Conservation (phyloP, 148 eudicot genomes). For the Limonium bicolor region DNA sequence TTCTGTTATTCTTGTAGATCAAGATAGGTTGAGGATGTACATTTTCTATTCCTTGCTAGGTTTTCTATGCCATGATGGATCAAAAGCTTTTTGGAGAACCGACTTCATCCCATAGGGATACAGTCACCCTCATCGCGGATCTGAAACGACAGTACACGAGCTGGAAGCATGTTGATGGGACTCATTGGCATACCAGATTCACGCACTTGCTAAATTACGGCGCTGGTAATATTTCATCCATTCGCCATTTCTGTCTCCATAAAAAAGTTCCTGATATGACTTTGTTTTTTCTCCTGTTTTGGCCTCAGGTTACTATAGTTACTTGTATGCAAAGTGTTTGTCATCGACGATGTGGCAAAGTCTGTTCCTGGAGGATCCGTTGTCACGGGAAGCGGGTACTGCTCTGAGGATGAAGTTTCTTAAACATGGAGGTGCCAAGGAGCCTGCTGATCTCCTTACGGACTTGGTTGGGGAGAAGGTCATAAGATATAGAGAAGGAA, state of each 20-base stretch:
- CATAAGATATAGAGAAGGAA: constrained; percentile 29
- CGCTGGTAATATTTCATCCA: constrained; percentile 44
- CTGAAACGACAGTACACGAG: constrained; percentile 53
- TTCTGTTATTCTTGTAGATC: no score
- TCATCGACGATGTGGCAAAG: constrained; percentile 87
- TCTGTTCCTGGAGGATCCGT: constrained; percentile 64
- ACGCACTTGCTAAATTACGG: constrained; percentile 82
- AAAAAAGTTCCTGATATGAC: background rate
- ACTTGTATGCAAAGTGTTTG: constrained; percentile 91
- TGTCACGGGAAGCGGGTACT: constrained; percentile 57
- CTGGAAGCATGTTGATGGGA: constrained; percentile 86
- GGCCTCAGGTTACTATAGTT: constrained; percentile 73
- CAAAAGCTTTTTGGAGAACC: constrained; percentile 65
- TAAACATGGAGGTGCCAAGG: constrained; percentile 88
- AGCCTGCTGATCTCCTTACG: constrained; percentile 43
- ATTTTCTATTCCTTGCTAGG: constrained; percentile 24
- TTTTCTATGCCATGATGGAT: constrained; percentile 71
- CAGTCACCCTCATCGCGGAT: constrained; percentile 50
- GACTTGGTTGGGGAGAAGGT: constrained; percentile 52
- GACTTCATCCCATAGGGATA: constrained; percentile 30
- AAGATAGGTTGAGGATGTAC: no score
- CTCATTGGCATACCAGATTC: constrained; percentile 90
- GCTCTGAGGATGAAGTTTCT: constrained; percentile 63
- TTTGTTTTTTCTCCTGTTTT: background rate
- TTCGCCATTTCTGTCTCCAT: background rate